Conservation (phyloP, 441 rosid genomes). For the Pelargonium cotyledonis region DNA sequence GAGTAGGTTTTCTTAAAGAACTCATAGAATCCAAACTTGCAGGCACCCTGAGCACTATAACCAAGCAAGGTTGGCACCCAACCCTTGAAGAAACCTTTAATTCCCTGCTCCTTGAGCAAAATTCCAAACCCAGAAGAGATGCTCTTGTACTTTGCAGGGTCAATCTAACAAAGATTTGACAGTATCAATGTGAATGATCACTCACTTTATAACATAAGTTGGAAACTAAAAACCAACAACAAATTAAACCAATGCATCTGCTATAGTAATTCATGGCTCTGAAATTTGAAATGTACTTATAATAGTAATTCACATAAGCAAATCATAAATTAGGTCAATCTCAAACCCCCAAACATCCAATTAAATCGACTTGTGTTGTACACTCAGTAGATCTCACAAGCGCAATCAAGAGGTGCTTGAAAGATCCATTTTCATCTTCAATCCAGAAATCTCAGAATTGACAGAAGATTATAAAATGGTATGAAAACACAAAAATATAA, state of each 20-base stretch:
- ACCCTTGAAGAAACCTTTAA: conserved; percentile 86
- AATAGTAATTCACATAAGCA: not conserved
- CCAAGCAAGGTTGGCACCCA: conserved; percentile 98
- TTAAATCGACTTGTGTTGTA: no score
- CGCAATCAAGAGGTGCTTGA: no score
- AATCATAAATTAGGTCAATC: not conserved
- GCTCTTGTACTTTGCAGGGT: conserved; percentile 92
- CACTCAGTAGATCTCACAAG: no score
- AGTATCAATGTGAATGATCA: not conserved
- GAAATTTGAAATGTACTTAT: not conserved
- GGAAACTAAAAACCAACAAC: no score
- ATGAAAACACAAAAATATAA: not conserved
- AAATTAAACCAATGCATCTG: not conserved
- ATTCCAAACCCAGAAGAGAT: conserved; percentile 91
- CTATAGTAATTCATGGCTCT: not conserved
- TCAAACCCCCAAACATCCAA: no score
- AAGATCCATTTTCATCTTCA: no score
- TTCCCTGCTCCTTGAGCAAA: conserved; percentile 84
- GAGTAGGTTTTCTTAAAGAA: conserved; percentile 88
- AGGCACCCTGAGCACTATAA: conserved; percentile 98
- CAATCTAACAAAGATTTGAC: conserved; percentile 49
- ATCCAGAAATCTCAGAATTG: no score
- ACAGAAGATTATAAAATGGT: no score
- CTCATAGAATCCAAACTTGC: conserved; percentile 98
- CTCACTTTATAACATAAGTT: no score